Evolutionary conservation across 768 basidiomycete genomes (phyloP), one percentile per base, ranked within the genome.

Genomic region (Gyrodon lividus): DNA sequence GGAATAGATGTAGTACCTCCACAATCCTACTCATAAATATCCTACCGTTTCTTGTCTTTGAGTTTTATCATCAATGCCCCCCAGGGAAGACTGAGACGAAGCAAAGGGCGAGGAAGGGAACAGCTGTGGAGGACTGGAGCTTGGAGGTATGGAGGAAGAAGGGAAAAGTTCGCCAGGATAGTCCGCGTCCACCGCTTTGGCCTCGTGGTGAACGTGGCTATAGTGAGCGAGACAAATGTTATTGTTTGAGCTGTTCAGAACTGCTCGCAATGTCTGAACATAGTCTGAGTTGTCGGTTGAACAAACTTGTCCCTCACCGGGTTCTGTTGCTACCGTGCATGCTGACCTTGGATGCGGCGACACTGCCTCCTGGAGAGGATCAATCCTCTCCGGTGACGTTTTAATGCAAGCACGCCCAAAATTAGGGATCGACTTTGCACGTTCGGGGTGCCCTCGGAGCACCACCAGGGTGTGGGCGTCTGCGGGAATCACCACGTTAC

Each of bases 101-200:
- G 53, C 58, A n/a, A 62, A 55, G 5, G 77, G 73, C 6, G 78
- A 76, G 43, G 77, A 71, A 53, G 72, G 69, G 59, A 79, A 72
- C 35, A 74, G n/a, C 16, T 64, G 61, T 7, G 63, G 58, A 43
- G 81, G 79, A 55, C 78, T 82, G 9, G 81, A 82, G 53, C 73
- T 76, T 23, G 77, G 78, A 31, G 60, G 68, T 12, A 57, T 51
- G 41, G 66, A 63, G 46, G 66, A 66, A 2, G 35, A 44, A 19
- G 34, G 48, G 7, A 54, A 22, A 12, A 59, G 45, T 1, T 55
- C 54, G 49, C 14, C 44, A 2, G 39, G n/a, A 49, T 41, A 34
- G 43, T 50, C 54, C 5, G 46, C 8, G 12, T 52, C 47, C 17
- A 49, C 54, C 19, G 13, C 6, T 39, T 39, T 41, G 23, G 10